Conservation (phyloP, 192 early-diverging fungal species). For the Entomortierella beljakovae region DNA sequence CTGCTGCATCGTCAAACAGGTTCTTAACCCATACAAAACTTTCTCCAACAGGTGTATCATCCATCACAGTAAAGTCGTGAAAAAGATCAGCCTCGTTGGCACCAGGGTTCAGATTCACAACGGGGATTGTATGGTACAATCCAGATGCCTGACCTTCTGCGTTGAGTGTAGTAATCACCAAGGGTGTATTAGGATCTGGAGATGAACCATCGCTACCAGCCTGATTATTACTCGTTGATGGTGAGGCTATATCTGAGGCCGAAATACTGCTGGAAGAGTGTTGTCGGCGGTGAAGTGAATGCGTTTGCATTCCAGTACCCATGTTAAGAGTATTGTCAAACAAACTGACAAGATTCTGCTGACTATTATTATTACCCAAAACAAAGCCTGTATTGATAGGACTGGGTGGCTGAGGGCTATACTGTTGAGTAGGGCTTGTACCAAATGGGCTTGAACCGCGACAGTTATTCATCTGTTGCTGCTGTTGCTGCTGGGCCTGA, state of each 20-base stretch:
- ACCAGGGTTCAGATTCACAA: slow-evolving; percentile 44
- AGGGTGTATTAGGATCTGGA: not conserved
- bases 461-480: slow-evolving; percentile 14
- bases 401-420: slow-evolving; percentile 41
- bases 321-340: slow-evolving; percentile 38
- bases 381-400: slow-evolving; percentile 37
- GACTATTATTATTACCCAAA: slow-evolving; percentile 10
- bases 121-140: slow-evolving; percentile 39
- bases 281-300: slow-evolving; percentile 15
- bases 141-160: slow-evolving; percentile 36
- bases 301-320: slow-evolving; percentile 5
- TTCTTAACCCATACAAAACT: slow-evolving; percentile 51
- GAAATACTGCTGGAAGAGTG: slow-evolving; percentile 3
- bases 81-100: slow-evolving; percentile 43
- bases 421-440: slow-evolving; percentile 26
- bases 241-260: slow-evolving; percentile 4
- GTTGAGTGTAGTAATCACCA: slow-evolving; percentile 33
- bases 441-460: slow-evolving; percentile 31
- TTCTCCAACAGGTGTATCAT: slow-evolving; percentile 40
- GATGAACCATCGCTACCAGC: not conserved
- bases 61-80: slow-evolving; percentile 45
- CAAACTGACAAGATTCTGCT: slow-evolving; percentile 31
- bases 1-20: slow-evolving; percentile 42
- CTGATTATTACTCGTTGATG: slow-evolving; percentile 7
- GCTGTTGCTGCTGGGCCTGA: slow-evolving; percentile 8